Evolutionary conservation across 768 basidiomycete species (phyloP), one percentile per base, ranked within the genome.

Genomic region (Cystofilobasidium bisporidii): DNA sequence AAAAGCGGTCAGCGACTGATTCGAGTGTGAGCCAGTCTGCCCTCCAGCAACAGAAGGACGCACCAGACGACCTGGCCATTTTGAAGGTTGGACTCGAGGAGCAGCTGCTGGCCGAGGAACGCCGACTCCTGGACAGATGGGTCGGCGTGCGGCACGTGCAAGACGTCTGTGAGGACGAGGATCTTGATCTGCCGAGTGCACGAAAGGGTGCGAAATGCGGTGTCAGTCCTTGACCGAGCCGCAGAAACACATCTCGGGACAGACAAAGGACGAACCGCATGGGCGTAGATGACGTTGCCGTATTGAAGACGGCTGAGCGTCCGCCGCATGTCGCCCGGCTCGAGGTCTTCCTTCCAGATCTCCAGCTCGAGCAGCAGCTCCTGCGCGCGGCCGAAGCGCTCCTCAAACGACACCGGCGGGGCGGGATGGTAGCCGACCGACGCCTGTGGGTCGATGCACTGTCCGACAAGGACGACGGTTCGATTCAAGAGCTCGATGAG

Each of bases 101-200:
- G 60, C 41, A 61, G 40, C 60, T 61, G 40, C 20, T 43, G 20
- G 17, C 60, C 60, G 24, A 12, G 24, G 60, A 9, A 45, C 24
- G 60, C 60, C 28, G 33, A 18, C 28, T 41, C 40, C 40, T 61
- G 60, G 22, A 61, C 60, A 10, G 60, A 40, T 18, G 60, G 41
- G 28, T 38, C 33, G 14, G 20, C 17, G 24, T 61, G 60, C 9
- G 60, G 26, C 2, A 61, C 17, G 45, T 45, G 24, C 4, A 61
- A 41, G 9, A 61, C 60, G 40, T 61, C 60, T 24, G 24, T 61
- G 2, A 47, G 40, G 1, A 61, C 45, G 6, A 61, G 36, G 18
- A 61, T 43, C 60, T 61, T 47, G 15, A 61, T 61, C 36, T 60
- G n/a, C n/a, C n/a, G n/a, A n/a, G n/a, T n/a, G n/a, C n/a, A n/a